Conservation (phyloP, 75 land plant genomes). For the Azolla pinnata region DNA sequence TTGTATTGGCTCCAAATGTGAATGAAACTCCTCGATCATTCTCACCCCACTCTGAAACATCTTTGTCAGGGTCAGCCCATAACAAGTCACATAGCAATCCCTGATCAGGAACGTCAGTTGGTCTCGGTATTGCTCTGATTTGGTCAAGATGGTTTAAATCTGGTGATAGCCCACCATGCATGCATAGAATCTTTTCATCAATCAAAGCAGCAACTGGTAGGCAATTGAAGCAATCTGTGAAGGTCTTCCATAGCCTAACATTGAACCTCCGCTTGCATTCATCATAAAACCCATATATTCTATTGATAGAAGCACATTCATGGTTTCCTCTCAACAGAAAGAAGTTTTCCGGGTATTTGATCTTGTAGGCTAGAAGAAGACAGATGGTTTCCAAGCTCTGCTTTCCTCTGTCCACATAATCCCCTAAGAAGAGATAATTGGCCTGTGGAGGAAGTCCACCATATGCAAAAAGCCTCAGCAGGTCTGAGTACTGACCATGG, state of each 20-base stretch:
- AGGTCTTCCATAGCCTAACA: conserved; percentile 59
- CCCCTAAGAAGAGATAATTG: conserved; percentile 68
- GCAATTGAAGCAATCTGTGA: conserved; percentile 77
- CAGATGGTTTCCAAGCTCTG: conserved; percentile 68
- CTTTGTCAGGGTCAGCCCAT: conserved; percentile 70
- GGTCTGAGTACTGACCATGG: conserved; percentile 64
- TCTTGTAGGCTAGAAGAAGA: conserved; percentile 61
- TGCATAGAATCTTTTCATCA: conserved; percentile 78
- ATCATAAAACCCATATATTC: conserved; percentile 76
- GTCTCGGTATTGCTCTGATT: conserved; percentile 44
- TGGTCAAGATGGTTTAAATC: conserved; percentile 50
- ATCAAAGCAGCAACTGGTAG: conserved; percentile 74
- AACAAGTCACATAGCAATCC: conserved; percentile 68
- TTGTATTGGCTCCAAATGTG: conserved; percentile 58
- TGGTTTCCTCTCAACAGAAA: conserved; percentile 72
- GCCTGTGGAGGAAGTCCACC: conserved; percentile 69
- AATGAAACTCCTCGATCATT: conserved; percentile 70
- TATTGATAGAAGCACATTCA: conserved; percentile 73
- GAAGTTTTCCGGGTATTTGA: conserved; percentile 71
- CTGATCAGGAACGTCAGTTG: conserved; percentile 71
- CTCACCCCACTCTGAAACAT: conserved; percentile 55
- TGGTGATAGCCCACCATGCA: conserved; percentile 83
- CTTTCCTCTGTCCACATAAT: conserved; percentile 56
- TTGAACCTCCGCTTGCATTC: conserved; percentile 72
- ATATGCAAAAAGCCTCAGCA: conserved; percentile 56